Evolutionary conservation across 352 stramenopile genomes (phyloP), one percentile per base, ranked within the genome.

Genomic region (Globisporangium acanthophoron): DNA sequence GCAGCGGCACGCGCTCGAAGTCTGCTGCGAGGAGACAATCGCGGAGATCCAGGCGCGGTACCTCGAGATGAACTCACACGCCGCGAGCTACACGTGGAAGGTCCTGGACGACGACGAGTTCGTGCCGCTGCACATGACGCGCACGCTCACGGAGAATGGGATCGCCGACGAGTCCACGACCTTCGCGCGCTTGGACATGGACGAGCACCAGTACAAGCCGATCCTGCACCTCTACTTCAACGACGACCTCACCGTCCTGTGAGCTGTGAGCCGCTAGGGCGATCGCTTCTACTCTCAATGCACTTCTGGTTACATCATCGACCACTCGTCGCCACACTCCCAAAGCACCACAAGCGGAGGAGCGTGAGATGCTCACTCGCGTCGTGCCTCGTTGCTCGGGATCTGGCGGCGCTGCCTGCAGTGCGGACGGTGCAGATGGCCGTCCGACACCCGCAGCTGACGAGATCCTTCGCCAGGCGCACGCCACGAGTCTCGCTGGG

Each of bases 51-150:
- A 93, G 56, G 76, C 67, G 24, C 85, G 92, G 35, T 98, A 96
- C 68, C 62, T 93, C 18, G 55, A 69, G 33, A 82, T 84, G 55
- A 97, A 98, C 63, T 76, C 85, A 9, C 92, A 98, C 58, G 90
- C 90, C 16, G 73, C 40, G 15, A 97, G 88, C 73, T 98, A 97
- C 71, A 97, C 90, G 51, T 98, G 92, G 92, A 98, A 97, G 64
- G 72, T 71, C 53, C 59, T 94, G 33, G 71, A 91, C 46, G 79
- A 91, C 44, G 78, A 84, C 61, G 81, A 90, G n/a, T 97, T 98
- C 64, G 70, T 96, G 37, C 83, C 84, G 37, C 70, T 97, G 18
- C 65, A 95, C 24, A 97, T 97, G 88, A 75, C 84, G 20, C 70
- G 70, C 39, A 97, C 88, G 15, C 73, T 98, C 31, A 80, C 92